Evolutionary conservation across 306 rosid species (phyloP).

Genomic region (Vigna nakashimae): DNA sequence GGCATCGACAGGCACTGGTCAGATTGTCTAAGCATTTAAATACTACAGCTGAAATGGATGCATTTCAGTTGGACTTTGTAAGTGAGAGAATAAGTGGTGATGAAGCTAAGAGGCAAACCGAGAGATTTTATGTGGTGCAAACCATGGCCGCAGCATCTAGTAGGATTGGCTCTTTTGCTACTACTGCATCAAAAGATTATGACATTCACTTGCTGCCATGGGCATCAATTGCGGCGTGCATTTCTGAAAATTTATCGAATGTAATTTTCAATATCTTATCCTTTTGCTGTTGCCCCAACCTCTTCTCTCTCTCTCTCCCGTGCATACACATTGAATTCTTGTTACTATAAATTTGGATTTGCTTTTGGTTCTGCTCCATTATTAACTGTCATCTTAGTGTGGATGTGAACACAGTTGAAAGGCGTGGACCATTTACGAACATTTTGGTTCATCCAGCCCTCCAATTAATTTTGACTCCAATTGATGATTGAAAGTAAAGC

Average conservation of each 20-base stretch:
- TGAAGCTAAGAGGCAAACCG: conserved; percentile 66
- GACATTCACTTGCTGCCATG: conserved; percentile 97
- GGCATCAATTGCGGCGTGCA: conserved; percentile 97
- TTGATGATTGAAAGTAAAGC: conserved; percentile 32
- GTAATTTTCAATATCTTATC: conserved; percentile 64
- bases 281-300: conserved; percentile 30
- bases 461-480: conserved; percentile 17
- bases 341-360: conserved; percentile 16
- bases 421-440: conserved; percentile 27
- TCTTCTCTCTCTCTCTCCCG: conserved; percentile 15
- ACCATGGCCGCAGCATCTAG: conserved; percentile 84
- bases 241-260: conserved; percentile 63
- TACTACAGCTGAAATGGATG: conserved; percentile 67
- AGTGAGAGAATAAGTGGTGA: conserved; percentile 67
- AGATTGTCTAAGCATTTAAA: conserved; percentile 70
- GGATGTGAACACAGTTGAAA: conserved; percentile 35
- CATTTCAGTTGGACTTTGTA: conserved; percentile 70
- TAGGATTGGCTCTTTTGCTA: conserved; percentile 87
- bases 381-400: conserved; percentile 13
- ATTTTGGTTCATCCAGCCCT: conserved; percentile 30
- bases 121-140: conserved; percentile 84
- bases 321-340: not conserved
- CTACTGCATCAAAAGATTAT: conserved; percentile 87
- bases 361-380: conserved; percentile 35
- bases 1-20: conserved; percentile 85